Percentiles rank a stretch among this genome's conserved stretches.
These are phyloP conservation scores for Chlorella vulgaris DNA, from an alignment of 139 green algal species.

Conservation along the genomic window DNA sequence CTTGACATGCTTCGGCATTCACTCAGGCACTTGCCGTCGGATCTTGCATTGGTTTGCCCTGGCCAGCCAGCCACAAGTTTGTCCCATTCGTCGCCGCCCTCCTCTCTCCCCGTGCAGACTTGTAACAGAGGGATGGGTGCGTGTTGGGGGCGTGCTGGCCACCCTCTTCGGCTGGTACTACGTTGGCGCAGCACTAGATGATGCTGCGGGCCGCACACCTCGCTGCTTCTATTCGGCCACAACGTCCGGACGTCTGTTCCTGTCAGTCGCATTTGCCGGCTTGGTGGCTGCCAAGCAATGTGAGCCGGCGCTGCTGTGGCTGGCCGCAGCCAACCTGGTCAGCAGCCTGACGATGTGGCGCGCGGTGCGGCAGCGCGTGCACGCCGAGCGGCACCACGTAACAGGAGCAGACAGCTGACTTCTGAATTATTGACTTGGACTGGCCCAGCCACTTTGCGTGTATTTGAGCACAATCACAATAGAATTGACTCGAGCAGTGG, in stretches of 20 bases:
- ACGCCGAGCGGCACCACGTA: too few relatives aligned
- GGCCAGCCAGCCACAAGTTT: too few relatives aligned
- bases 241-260: not conserved
- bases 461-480: too few relatives aligned
- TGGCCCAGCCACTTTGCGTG: too few relatives aligned
- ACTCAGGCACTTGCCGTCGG: too few relatives aligned
- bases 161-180: slow-evolving; percentile 45
- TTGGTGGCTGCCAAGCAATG: slow-evolving; percentile 24
- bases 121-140: slow-evolving; percentile 20
- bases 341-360: not conserved
- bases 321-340: slow-evolving; percentile 25
- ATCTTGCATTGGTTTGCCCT: too few relatives aligned
- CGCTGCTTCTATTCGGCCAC: slow-evolving; percentile 36
- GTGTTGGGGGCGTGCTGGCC: slow-evolving; percentile 37
- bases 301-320: slow-evolving; percentile 13
- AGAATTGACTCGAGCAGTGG: too few relatives aligned
- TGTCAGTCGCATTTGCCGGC: slow-evolving; percentile 12
- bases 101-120: not conserved
- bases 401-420: too few relatives aligned
- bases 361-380: not conserved
- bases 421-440: too few relatives aligned
- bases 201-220: slow-evolving; percentile 26
- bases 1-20: too few relatives aligned
- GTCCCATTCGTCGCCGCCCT: not conserved
- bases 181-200: slow-evolving; percentile 38